Conservation (phyloP, 257 asterid species). For the Ballota nigra region DNA sequence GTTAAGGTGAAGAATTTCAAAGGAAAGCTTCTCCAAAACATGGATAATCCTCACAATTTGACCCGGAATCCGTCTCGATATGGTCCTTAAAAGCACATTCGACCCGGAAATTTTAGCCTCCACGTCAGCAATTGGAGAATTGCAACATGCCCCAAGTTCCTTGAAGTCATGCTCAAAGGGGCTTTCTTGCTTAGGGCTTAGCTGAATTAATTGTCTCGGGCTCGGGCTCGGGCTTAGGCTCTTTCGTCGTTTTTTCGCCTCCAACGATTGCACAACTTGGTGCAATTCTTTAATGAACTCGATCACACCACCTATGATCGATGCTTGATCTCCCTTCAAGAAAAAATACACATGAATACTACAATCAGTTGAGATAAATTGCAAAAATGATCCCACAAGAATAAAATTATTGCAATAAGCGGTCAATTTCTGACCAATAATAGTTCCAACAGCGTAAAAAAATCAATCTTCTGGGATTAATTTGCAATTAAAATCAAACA, state of each 20-base stretch:
- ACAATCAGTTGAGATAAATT: too few species aligned
- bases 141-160: slow-evolving; percentile 85
- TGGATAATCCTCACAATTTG: slow-evolving; percentile 66
- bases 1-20: slow-evolving; percentile 82
- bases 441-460: too few species aligned
- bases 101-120: slow-evolving; percentile 84
- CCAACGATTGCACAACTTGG: slow-evolving; percentile 69
- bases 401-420: too few species aligned
- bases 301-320: slow-evolving; percentile 84
- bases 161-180: slow-evolving; percentile 38
- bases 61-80: slow-evolving; percentile 66
- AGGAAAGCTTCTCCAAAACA: slow-evolving; percentile 63
- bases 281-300: slow-evolving; percentile 97
- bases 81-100: slow-evolving; percentile 63
- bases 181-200: slow-evolving; percentile 39
- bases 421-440: too few species aligned
- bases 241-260: slow-evolving; percentile 70
- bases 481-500: too few species aligned
- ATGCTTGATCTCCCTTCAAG: slow-evolving; percentile 90
- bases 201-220: slow-evolving; percentile 47
- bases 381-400: too few species aligned
- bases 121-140: slow-evolving; percentile 80
- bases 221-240: slow-evolving; percentile 63
- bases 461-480: too few species aligned
- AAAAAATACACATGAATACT: neutral